phyloP scores from a whole-genome alignment of 1,284 basidiomycete species.

The Ganoderma meredithae region DNA sequence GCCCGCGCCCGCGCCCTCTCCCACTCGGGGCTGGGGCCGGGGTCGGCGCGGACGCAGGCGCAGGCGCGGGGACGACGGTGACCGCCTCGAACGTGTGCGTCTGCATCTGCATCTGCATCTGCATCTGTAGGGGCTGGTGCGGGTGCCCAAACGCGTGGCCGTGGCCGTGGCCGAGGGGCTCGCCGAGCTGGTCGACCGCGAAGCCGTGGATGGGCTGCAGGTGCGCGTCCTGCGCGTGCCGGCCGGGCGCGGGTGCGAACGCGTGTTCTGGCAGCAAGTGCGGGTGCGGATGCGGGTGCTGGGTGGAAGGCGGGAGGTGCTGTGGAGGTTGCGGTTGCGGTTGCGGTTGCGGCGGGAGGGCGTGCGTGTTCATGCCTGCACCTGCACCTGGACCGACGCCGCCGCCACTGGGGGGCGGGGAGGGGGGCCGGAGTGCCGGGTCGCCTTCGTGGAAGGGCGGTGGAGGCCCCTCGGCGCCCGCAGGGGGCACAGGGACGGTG shows the following conservation, averaged over 20 bases:
- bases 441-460: slow-evolving; percentile 21
- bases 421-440: slow-evolving; percentile 5
- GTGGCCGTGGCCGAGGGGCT: slow-evolving; percentile 7
- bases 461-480: slow-evolving; percentile 19
- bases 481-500: slow-evolving; percentile 31
- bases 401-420: background rate
- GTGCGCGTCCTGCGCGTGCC: background rate
- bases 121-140: slow-evolving; percentile 13
- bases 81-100: slow-evolving; percentile 13
- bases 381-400: background rate
- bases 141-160: background rate
- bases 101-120: slow-evolving; percentile 2
- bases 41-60: background rate
- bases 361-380: background rate
- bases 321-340: background rate
- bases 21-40: background rate
- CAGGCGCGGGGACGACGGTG: background rate
- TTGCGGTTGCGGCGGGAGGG: slow-evolving; percentile 5
- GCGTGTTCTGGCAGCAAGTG: slow-evolving; percentile 1
- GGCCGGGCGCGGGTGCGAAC: background rate
- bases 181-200: background rate
- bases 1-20: slow-evolving; percentile 10
- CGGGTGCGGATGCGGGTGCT: slow-evolving; percentile 7
- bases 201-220: background rate
- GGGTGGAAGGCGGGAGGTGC: slow-evolving; percentile 7